phyloP scores from a whole-genome alignment of 2,329 filamentous ascomycete genomes.

The Aspergillus pseudotamarii region DNA sequence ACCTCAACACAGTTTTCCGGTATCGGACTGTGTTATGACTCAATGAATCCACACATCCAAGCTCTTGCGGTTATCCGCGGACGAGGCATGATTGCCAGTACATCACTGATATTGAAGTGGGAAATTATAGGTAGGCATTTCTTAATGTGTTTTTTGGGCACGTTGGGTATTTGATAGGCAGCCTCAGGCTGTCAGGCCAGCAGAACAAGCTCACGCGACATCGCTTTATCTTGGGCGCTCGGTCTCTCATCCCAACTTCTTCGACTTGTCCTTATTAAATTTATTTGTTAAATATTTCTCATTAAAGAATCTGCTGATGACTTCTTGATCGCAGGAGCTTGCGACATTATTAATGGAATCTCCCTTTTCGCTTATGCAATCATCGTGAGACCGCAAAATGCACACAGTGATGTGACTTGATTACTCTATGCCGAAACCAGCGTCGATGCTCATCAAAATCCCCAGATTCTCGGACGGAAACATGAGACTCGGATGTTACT shows the following conservation, averaged over 20 bases:
- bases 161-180: not conserved
- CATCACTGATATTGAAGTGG: not conserved
- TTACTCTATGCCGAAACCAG: not conserved
- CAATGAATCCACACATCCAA: not conserved
- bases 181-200: not conserved
- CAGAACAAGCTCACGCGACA: not conserved
- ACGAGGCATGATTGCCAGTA: not conserved
- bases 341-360: not conserved
- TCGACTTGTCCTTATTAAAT: not conserved
- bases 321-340: not conserved
- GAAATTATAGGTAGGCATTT: not conserved
- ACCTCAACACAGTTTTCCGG: not conserved
- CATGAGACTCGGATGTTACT: not conserved
- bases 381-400: not conserved
- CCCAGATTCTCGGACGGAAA: not conserved
- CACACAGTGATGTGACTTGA: not conserved
- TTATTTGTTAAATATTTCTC: not conserved
- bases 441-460: not conserved
- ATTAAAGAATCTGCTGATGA: not conserved
- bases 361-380: not conserved
- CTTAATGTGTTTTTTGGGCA: not conserved
- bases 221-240: not conserved
- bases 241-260: not conserved
- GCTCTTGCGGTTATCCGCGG: not conserved
- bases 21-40: conserved; percentile 6